These are phyloP conservation scores for Rhodotorula sp. DNA, from an alignment of 1,284 basidiomycete species.

Conservation along the genomic window DNA sequence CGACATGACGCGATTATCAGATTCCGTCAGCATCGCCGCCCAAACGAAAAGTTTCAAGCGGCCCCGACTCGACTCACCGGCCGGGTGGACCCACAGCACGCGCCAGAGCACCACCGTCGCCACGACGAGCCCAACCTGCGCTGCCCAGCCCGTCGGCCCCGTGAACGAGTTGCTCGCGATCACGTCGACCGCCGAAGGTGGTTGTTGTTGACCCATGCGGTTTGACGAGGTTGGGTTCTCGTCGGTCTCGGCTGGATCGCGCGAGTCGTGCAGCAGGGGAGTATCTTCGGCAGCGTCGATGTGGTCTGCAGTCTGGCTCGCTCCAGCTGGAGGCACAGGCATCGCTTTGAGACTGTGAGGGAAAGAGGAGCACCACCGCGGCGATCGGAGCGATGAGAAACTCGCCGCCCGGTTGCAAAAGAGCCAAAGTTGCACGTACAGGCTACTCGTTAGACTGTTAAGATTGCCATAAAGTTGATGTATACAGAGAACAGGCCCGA, in stretches of 20 bases:
- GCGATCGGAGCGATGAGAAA: too few relatives aligned
- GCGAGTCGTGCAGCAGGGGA: neutral
- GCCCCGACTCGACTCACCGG: conserved; percentile 6
- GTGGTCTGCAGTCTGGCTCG: neutral
- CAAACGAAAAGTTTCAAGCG: too few relatives aligned
- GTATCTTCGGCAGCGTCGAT: conserved; percentile 1
- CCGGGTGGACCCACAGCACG: conserved; percentile 11
- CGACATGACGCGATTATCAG: neutral
- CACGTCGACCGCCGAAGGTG: neutral
- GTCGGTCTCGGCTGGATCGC: neutral
- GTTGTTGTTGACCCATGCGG: too few relatives aligned
- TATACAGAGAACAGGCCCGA: too few relatives aligned
- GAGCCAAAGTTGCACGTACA: too few relatives aligned
- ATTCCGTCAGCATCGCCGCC: neutral
- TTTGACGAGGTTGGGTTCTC: neutral
- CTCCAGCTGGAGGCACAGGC: neutral
- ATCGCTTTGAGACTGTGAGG: neutral
- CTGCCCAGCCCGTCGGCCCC: neutral
- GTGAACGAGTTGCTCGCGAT: neutral
- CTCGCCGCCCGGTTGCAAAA: too few relatives aligned
- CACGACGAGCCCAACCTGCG: conserved; percentile 15
- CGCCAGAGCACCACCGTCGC: conserved; percentile 11
- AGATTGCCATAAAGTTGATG: too few relatives aligned
- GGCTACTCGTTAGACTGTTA: too few relatives aligned
- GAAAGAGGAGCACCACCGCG: neutral